Percentiles rank a stretch among this genome's conserved stretches.
These are phyloP conservation scores for Hemerocallis citrina DNA, from an alignment of 106 monocot species.

Conservation along the genomic window DNA sequence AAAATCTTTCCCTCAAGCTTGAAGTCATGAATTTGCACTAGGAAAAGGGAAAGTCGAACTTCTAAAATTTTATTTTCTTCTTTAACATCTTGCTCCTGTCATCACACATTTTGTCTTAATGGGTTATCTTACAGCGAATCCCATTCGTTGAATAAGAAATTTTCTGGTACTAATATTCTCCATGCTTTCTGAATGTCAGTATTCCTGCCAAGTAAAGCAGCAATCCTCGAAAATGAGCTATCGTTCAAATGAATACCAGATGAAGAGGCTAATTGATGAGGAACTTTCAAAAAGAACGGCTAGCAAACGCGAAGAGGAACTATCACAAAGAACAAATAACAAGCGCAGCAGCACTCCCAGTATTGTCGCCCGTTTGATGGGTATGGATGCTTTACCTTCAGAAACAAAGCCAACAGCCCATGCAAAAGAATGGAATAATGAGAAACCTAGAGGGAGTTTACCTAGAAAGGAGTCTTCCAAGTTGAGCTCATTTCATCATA, in stretches of 20 bases:
- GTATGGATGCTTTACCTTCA: constrained; percentile 50
- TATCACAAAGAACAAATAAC: constrained; percentile 11
- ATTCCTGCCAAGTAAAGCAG: constrained; percentile 28
- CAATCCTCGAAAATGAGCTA: constrained; percentile 17
- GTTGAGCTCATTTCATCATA: not conserved
- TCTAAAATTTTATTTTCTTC: too few relatives aligned
- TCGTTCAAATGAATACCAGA: constrained; percentile 2
- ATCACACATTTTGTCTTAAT: not conserved
- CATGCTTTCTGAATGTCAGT: constrained; percentile 2
- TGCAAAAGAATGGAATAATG: constrained; percentile 24
- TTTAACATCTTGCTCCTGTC: too few relatives aligned
- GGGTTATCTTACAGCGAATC: not conserved
- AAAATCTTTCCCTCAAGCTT: not conserved
- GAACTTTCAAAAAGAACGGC: constrained; percentile 14
- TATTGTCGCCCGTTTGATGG: constrained; percentile 80
- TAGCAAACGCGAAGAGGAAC: constrained; percentile 6
- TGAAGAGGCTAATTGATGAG: constrained; percentile 35
- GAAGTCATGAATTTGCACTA: too few relatives aligned
- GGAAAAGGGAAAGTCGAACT: too few relatives aligned
- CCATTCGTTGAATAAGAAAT: not conserved
- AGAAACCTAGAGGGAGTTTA: constrained; percentile 5
- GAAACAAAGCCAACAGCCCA: constrained; percentile 15
- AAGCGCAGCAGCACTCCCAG: constrained; percentile 29
- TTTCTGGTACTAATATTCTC: not conserved
- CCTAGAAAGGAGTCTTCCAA: not conserved